Percentiles rank a stretch among this genome's conserved stretches.
Conservation (phyloP, 257 asterid species). For the Gentiana dahurica region DNA sequence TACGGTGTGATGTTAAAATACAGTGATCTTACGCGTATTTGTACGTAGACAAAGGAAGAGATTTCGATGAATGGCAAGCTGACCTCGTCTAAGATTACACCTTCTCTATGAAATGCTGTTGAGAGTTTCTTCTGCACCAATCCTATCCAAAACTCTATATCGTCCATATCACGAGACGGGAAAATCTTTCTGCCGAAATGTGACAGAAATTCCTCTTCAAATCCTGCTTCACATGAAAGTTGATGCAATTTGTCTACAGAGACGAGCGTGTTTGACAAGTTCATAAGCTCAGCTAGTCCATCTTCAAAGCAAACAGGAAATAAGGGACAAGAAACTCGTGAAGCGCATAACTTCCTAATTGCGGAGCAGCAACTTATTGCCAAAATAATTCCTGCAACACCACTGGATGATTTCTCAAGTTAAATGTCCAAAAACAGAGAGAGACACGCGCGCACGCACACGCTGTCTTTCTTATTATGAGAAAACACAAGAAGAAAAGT, state of each 20-base stretch:
- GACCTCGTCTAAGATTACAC: conserved; percentile 48
- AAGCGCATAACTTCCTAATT: conserved; percentile 36
- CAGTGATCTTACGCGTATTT: not conserved
- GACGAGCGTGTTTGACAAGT: conserved; percentile 34
- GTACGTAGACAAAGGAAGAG: not conserved
- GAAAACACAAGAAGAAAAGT: not conserved
- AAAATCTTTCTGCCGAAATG: conserved; percentile 63
- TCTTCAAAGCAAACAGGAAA: conserved; percentile 31
- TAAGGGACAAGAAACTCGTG: conserved; percentile 30
- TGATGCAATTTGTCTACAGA: conserved; percentile 50
- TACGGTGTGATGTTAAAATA: conserved; percentile 1
- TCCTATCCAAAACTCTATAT: conserved; percentile 68
- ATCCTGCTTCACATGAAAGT: conserved; percentile 75
- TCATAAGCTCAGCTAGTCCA: conserved; percentile 50
- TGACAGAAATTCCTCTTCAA: conserved; percentile 52
- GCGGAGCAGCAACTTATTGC: conserved; percentile 68
- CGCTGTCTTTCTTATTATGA: not conserved
- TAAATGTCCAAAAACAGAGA: conserved; percentile 5
- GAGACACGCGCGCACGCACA: not conserved
- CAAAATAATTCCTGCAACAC: conserved; percentile 74
- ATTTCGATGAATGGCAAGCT: conserved; percentile 7
- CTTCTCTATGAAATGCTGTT: conserved; percentile 56
- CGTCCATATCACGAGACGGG: conserved; percentile 45
- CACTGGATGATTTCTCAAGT: conserved; percentile 42
- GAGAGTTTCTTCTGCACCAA: conserved; percentile 55